Evolutionary conservation across 768 basidiomycete genomes (phyloP).

Genomic region (Filobasidium floriforme): DNA sequence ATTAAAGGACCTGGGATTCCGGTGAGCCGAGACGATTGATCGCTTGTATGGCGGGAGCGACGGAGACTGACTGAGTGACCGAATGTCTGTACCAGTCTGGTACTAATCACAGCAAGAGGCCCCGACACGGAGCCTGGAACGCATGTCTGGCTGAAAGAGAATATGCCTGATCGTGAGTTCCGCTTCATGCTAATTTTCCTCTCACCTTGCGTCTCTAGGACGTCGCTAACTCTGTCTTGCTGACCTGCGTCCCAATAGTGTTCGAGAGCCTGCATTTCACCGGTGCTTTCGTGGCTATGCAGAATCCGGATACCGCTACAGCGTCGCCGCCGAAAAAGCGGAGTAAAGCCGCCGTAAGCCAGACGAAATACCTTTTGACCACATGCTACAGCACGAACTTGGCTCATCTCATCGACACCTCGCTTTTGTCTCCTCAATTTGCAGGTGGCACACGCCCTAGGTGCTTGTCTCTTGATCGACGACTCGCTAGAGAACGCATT

Average conservation of each 20-base stretch:
- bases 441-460: constrained; percentile 60
- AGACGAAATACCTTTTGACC: not conserved
- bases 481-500: constrained; percentile 73
- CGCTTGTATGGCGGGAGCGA: not conserved
- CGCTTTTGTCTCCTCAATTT: constrained; percentile 4
- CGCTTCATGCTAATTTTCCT: no score
- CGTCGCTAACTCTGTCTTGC: not conserved
- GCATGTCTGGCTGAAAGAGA: constrained; percentile 59
- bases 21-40: constrained; percentile 26
- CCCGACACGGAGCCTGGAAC: constrained; percentile 55
- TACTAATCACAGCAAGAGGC: constrained; percentile 69
- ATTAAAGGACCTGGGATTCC: constrained; percentile 59
- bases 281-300: constrained; percentile 54
- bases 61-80: not conserved
- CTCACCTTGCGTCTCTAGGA: not conserved
- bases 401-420: not conserved
- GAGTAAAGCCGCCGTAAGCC: constrained; percentile 58
- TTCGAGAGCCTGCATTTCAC: constrained; percentile 55
- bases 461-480: constrained; percentile 64
- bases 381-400: not conserved
- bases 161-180: constrained; percentile 55
- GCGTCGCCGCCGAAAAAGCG: constrained; percentile 49
- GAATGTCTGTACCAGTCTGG: constrained; percentile 45
- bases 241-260: constrained; percentile 21
- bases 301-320: constrained; percentile 6